These are phyloP conservation scores for Chloranthus sessilifolius DNA, from an alignment of 164 flowering plant genomes.

Conservation along the genomic window DNA sequence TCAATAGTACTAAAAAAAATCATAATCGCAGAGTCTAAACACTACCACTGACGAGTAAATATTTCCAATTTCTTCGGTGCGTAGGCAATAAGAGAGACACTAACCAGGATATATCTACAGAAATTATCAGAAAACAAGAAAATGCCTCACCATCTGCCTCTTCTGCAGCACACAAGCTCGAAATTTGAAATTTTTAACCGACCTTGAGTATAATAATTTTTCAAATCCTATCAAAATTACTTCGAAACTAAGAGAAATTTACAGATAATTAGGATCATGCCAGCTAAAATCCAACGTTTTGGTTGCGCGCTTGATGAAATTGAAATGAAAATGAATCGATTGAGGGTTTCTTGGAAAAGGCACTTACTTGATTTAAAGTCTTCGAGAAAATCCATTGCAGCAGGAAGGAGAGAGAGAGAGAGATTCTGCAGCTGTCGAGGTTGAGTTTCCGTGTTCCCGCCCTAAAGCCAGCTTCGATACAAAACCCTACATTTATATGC, in stretches of 20 bases:
- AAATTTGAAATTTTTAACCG: no score
- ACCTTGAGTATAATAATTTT: neutral
- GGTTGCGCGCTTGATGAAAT: neutral
- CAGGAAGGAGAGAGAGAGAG: neutral
- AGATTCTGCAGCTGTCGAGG: neutral
- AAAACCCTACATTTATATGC: no score
- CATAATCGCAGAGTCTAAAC: no score
- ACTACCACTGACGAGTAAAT: no score
- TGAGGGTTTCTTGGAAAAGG: slow-evolving; percentile 5
- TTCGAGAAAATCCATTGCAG: slow-evolving; percentile 14
- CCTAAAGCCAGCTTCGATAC: neutral
- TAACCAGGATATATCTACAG: no score
- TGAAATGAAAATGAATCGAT: neutral
- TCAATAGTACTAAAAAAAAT: no score
- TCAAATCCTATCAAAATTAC: neutral
- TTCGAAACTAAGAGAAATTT: neutral
- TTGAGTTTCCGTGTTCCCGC: slow-evolving; percentile 3
- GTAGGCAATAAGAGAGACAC: no score
- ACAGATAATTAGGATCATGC: neutral
- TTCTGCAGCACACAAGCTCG: no score
- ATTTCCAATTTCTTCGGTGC: no score
- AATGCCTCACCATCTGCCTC: no score
- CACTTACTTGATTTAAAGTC: slow-evolving; percentile 11
- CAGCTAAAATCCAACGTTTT: neutral
- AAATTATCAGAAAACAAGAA: no score